Conservation (phyloP, 257 asterid genomes). For the Solanum pimpinellifolium region DNA sequence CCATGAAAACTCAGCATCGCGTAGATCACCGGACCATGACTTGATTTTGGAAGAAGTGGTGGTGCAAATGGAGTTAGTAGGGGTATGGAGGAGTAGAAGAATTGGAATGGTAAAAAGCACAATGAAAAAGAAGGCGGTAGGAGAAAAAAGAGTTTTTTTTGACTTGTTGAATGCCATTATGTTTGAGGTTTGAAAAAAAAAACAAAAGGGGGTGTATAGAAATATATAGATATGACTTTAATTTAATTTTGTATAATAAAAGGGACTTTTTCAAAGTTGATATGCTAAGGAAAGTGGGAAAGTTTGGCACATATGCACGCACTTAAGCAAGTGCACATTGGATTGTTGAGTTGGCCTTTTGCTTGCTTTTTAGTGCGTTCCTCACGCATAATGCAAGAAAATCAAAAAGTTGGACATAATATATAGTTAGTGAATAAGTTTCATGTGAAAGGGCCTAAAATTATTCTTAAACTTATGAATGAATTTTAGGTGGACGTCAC, state of each 20-base stretch:
- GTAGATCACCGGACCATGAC: conserved; percentile 73
- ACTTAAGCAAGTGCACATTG: conserved; percentile 18
- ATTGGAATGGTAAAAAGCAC: conserved; percentile 79
- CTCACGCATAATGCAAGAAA: conserved; percentile 6
- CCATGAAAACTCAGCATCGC: conserved; percentile 60
- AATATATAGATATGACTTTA: neutral
- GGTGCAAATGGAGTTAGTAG: conserved; percentile 33
- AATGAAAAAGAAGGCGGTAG: conserved; percentile 61
- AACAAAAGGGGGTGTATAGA: neutral
- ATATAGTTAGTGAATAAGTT: neutral
- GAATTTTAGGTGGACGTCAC: neutral
- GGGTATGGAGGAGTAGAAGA: conserved; percentile 67
- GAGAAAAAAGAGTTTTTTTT: conserved; percentile 32
- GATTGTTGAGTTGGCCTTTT: conserved; percentile 16
- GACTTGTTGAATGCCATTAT: conserved; percentile 43
- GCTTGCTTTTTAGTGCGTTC: conserved; percentile 24
- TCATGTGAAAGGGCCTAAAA: neutral
- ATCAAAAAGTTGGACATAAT: neutral
- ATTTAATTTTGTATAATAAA: neutral
- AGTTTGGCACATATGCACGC: conserved; percentile 31
- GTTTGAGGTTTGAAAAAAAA: neutral
- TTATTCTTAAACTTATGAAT: neutral
- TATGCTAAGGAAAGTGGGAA: conserved; percentile 25
- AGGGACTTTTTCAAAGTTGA: conserved; percentile 5
- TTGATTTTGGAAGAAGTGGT: conserved; percentile 16